phyloP scores from a whole-genome alignment of 352 stramenopile genomes.

The Pythium folliculosum region DNA sequence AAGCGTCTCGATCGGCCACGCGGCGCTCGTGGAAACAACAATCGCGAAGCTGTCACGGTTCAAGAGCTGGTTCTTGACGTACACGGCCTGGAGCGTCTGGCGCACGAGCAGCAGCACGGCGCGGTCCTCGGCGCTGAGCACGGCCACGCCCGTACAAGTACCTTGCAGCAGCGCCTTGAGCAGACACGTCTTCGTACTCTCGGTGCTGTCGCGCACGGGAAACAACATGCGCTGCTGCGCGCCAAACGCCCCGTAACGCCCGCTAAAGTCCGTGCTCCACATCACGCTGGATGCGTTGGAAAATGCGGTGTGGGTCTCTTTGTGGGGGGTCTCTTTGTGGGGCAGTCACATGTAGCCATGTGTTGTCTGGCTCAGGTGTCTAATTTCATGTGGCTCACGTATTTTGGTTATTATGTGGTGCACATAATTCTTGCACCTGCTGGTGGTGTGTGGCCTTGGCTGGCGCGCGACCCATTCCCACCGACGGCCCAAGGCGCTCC shows the following conservation, averaged over 20 bases:
- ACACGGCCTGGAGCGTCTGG: slow-evolving; percentile 31
- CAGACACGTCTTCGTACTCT: slow-evolving; percentile 32
- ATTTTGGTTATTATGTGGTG: not conserved
- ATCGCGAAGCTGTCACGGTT: slow-evolving; percentile 36
- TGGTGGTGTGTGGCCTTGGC: slow-evolving; percentile 26
- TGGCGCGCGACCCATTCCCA: slow-evolving; percentile 16
- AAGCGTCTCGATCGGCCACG: slow-evolving; percentile 29
- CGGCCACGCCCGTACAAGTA: slow-evolving; percentile 40
- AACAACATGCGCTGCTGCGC: slow-evolving; percentile 57
- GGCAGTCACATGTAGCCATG: slow-evolving; percentile 13
- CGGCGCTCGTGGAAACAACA: slow-evolving; percentile 25
- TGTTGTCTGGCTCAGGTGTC: not conserved
- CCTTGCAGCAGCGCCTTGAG: slow-evolving; percentile 32
- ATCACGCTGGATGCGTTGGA: slow-evolving; percentile 25
- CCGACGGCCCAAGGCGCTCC: not conserved
- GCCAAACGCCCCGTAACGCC: slow-evolving; percentile 35
- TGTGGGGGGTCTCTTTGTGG: not conserved
- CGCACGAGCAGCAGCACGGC: slow-evolving; percentile 33
- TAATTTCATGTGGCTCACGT: too few species aligned
- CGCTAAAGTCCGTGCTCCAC: slow-evolving; percentile 53
- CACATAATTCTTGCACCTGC: slow-evolving; percentile 8
- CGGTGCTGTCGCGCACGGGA: slow-evolving; percentile 30
- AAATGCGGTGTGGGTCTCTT: too few species aligned
- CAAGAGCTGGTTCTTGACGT: slow-evolving; percentile 34
- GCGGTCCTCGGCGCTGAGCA: slow-evolving; percentile 38